Evolutionary conservation across 2,329 filamentous ascomycete species (phyloP).

Genomic region (Myriosclerotinia curreyana): DNA sequence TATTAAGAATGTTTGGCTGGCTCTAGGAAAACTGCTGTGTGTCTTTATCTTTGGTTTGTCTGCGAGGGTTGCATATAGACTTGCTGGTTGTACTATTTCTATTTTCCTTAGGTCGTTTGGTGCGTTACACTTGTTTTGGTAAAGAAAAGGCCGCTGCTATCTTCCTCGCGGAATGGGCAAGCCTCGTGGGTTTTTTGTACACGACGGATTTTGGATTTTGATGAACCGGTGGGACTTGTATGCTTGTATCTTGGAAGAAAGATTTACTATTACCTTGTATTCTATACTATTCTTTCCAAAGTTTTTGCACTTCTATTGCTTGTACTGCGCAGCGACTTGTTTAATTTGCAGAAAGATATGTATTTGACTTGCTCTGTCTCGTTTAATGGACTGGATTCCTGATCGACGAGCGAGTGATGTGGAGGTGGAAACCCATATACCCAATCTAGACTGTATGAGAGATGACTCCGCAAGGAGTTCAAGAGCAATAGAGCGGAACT

Average conservation of each 20-base stretch:
- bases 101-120: conserved; percentile 15
- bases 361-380: background rate
- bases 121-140: conserved; percentile 20
- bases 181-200: conserved; percentile 20
- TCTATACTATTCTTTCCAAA: conserved; percentile 20
- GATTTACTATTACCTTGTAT: conserved; percentile 21
- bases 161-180: conserved; percentile 23
- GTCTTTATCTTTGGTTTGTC: conserved; percentile 19
- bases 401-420: conserved; percentile 11
- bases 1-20: conserved; percentile 20
- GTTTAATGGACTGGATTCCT: conserved; percentile 14
- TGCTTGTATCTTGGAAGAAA: conserved; percentile 21
- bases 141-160: conserved; percentile 21
- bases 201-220: conserved; percentile 21
- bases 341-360: conserved; percentile 13
- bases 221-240: conserved; percentile 23
- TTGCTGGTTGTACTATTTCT: conserved; percentile 21
- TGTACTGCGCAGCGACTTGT: conserved; percentile 20
- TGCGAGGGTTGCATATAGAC: conserved; percentile 22
- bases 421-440: conserved; percentile 15
- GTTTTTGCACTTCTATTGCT: conserved; percentile 15
- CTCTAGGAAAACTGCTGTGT: conserved; percentile 13
- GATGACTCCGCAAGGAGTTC: conserved; percentile 10
- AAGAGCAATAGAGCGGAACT: conserved; percentile 2
- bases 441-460: conserved; percentile 17